Conservation (phyloP, 768 basidiomycete genomes). For the Naematelia encephala region DNA sequence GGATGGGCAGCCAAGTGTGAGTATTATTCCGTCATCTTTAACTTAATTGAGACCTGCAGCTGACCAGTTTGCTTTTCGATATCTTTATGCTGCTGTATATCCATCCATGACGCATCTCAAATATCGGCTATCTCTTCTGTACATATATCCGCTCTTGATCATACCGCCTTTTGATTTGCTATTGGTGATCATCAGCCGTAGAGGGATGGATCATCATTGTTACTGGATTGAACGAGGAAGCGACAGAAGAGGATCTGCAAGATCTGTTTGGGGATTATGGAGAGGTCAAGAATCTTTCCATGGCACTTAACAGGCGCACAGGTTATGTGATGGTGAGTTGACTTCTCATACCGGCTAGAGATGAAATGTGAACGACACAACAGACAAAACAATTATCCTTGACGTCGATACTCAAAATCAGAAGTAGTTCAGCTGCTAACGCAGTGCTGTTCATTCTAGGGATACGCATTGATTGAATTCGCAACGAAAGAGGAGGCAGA, state of each 20-base stretch:
- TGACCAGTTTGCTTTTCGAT: no score
- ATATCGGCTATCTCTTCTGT: neutral
- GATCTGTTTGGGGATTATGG: conserved; percentile 97
- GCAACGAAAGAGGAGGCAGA: conserved; percentile 93
- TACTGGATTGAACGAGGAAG: conserved; percentile 95
- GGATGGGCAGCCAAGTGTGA: conserved; percentile 41
- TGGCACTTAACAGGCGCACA: conserved; percentile 93
- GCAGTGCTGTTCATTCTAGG: conserved; percentile 58
- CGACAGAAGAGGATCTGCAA: conserved; percentile 92
- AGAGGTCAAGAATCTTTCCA: conserved; percentile 94
- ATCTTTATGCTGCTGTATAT: no score
- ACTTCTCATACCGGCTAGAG: neutral
- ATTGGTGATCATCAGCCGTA: conserved; percentile 66
- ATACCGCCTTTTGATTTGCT: neutral
- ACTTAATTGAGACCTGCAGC: no score
- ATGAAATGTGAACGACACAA: no score
- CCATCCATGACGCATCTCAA: neutral
- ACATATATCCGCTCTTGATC: neutral
- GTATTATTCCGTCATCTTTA: no score
- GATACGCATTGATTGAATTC: conserved; percentile 96
- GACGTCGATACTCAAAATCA: no score
- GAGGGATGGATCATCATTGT: conserved; percentile 99
- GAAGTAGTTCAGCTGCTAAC: neutral
- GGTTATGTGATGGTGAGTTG: conserved; percentile 90
- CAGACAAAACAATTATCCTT: no score